A percentile compares a stretch with the other conserved stretches of the same genome.
These are phyloP conservation scores for Gossypium thurberi DNA, from an alignment of 345 rosid genomes.

Conservation along the genomic window DNA sequence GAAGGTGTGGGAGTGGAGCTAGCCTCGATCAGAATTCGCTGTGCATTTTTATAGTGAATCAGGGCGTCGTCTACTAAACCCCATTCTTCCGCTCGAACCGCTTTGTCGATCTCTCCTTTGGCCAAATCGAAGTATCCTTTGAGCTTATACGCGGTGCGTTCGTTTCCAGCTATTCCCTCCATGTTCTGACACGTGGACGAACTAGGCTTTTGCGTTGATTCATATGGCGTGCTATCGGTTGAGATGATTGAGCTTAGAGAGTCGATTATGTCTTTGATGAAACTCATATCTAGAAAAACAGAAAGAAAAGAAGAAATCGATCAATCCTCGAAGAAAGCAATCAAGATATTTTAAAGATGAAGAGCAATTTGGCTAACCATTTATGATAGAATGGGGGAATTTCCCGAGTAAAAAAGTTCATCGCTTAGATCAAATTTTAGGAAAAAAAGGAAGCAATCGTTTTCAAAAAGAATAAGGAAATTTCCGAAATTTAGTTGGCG, in stretches of 20 bases:
- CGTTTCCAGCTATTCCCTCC: slow-evolving; percentile 57
- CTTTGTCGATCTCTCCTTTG: slow-evolving; percentile 71
- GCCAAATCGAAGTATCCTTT: slow-evolving; percentile 88
- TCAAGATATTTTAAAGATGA: not conserved
- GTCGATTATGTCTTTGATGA: slow-evolving; percentile 49
- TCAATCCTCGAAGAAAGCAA: not conserved
- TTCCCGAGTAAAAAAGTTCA: not conserved
- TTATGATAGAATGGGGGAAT: not conserved
- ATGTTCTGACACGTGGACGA: slow-evolving; percentile 29
- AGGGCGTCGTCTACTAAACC: slow-evolving; percentile 76
- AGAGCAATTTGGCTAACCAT: not conserved
- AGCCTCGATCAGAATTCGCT: slow-evolving; percentile 62
- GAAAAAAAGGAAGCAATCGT: not conserved
- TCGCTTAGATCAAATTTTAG: not conserved
- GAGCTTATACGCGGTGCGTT: slow-evolving; percentile 79
- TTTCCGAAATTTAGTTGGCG: not conserved
- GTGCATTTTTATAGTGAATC: slow-evolving; percentile 68
- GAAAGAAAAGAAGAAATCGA: not conserved
- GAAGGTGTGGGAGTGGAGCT: slow-evolving; percentile 65
- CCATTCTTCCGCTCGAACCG: slow-evolving; percentile 91
- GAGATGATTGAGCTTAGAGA: slow-evolving; percentile 54
- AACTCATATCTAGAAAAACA: slow-evolving; percentile 43
- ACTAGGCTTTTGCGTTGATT: slow-evolving; percentile 27
- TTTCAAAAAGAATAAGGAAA: not conserved
- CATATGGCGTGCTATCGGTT: slow-evolving; percentile 19